phyloP scores from a whole-genome alignment of 1,284 basidiomycete genomes.

The Boletus calvinii region DNA sequence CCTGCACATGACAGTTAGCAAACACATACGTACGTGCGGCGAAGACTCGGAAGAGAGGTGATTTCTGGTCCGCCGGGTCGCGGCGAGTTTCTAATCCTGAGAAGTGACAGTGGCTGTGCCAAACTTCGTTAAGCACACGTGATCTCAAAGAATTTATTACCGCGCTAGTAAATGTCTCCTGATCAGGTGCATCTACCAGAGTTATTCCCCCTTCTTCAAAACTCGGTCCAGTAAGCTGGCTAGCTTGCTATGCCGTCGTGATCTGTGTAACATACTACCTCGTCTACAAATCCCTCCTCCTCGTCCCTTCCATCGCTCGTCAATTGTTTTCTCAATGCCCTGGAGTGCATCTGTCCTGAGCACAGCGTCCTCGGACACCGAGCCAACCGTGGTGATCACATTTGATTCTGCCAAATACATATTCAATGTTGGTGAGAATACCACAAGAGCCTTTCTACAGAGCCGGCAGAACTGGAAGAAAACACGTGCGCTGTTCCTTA shows the following conservation, averaged over 20 bases:
- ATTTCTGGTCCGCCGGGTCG: too few relatives aligned
- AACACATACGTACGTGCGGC: too few relatives aligned
- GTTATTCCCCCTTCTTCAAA: neutral
- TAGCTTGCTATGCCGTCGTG: slow-evolving; percentile 31
- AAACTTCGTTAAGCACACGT: too few relatives aligned
- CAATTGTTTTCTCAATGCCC: slow-evolving; percentile 39
- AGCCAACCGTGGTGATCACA: slow-evolving; percentile 70
- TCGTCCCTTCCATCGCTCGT: slow-evolving; percentile 22
- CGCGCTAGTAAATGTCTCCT: too few relatives aligned
- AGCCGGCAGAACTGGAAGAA: slow-evolving; percentile 62
- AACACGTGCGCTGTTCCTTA: slow-evolving; percentile 72
- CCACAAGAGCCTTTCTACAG: slow-evolving; percentile 71
- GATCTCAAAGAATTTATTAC: too few relatives aligned
- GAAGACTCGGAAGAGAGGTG: too few relatives aligned
- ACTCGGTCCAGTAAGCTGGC: slow-evolving; percentile 23
- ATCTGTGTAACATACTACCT: slow-evolving; percentile 31
- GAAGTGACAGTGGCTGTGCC: neutral
- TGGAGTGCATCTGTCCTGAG: slow-evolving; percentile 63
- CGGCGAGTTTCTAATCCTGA: too few relatives aligned
- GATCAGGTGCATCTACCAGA: too few relatives aligned
- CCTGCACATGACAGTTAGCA: neutral
- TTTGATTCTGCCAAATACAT: slow-evolving; percentile 82
- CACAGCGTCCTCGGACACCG: slow-evolving; percentile 68
- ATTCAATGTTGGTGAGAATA: slow-evolving; percentile 85
- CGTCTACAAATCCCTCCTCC: slow-evolving; percentile 8